Evolutionary conservation across 2,329 filamentous ascomycete genomes (phyloP).

Genomic region (Cladorrhinum sp.): DNA sequence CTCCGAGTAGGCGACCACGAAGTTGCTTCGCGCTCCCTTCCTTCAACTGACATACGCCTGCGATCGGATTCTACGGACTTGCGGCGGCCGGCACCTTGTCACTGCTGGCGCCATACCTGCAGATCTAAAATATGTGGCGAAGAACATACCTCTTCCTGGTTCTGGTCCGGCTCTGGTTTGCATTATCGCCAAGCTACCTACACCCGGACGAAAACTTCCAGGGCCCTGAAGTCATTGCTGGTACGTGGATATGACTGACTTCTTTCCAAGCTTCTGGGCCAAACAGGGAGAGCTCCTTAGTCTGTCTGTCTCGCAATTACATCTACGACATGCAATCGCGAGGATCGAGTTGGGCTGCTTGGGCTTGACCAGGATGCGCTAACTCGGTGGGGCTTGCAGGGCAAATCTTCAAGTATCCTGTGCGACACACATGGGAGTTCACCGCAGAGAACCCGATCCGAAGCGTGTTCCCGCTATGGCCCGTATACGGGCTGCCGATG

Average conservation of each 20-base stretch:
- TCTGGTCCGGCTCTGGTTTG: conserved; percentile 87
- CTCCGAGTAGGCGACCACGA: conserved; percentile 10
- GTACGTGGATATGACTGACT: conserved; percentile 46
- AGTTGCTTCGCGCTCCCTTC: conserved; percentile 4
- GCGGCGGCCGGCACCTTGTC: conserved; percentile 15
- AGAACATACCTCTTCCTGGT: conserved; percentile 82
- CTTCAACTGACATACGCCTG: conserved; percentile 8
- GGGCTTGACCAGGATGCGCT: conserved; percentile 8
- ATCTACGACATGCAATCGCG: background rate
- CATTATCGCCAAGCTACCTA: conserved; percentile 89
- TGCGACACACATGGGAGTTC: conserved; percentile 93
- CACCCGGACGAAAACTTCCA: conserved; percentile 99
- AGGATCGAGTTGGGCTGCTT: background rate
- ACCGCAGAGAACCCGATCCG: conserved; percentile 83
- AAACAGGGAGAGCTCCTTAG: background rate
- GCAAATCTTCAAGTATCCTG: conserved; percentile 87
- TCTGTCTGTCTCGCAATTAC: background rate
- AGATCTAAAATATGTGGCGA: conserved; percentile 71
- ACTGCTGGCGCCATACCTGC: conserved; percentile 20
- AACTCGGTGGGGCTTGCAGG: conserved; percentile 49
- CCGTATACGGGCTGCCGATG: conserved; percentile 91
- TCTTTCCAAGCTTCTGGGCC: background rate
- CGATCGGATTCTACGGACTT: conserved; percentile 26
- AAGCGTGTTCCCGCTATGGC: conserved; percentile 95
- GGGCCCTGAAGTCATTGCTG: conserved; percentile 93